phyloP scores from a whole-genome alignment of 2,329 filamentous ascomycete genomes.

The Drechslerella coelobrocha region DNA sequence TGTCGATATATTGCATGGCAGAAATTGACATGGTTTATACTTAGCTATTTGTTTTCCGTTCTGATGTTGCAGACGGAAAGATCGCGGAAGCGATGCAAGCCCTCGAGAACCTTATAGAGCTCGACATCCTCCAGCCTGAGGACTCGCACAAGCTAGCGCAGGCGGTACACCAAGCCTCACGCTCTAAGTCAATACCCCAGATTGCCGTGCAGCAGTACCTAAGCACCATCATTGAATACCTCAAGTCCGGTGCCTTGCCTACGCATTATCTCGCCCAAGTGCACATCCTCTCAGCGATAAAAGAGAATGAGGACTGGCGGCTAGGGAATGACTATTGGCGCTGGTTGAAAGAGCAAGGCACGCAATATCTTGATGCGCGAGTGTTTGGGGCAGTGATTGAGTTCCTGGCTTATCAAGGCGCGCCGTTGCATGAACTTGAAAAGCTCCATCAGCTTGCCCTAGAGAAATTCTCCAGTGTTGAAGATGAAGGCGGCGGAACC shows the following conservation, averaged over 20 bases:
- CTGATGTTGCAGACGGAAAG: conserved; percentile 53
- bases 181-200: conserved; percentile 42
- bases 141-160: conserved; percentile 53
- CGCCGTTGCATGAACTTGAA: conserved; percentile 60
- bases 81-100: conserved; percentile 52
- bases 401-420: conserved; percentile 60
- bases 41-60: conserved; percentile 55
- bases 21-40: conserved; percentile 2
- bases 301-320: conserved; percentile 59
- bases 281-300: conserved; percentile 62
- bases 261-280: conserved; percentile 58
- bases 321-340: conserved; percentile 61
- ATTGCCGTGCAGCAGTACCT: conserved; percentile 52
- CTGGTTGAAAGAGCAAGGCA: conserved; percentile 61
- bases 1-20: background rate
- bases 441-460: conserved; percentile 61
- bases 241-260: conserved; percentile 57
- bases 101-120: conserved; percentile 51
- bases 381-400: conserved; percentile 64
- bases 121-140: conserved; percentile 48
- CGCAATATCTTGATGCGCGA: conserved; percentile 58
- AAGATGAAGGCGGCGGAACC: conserved; percentile 46
- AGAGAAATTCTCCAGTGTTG: conserved; percentile 60
- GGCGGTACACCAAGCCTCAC: conserved; percentile 57
- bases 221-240: conserved; percentile 58